Percentiles rank a stretch among this genome's conserved stretches.
Evolutionary conservation across 352 stramenopile genomes (phyloP).

Genomic region (Saprolegnia diclina): DNA sequence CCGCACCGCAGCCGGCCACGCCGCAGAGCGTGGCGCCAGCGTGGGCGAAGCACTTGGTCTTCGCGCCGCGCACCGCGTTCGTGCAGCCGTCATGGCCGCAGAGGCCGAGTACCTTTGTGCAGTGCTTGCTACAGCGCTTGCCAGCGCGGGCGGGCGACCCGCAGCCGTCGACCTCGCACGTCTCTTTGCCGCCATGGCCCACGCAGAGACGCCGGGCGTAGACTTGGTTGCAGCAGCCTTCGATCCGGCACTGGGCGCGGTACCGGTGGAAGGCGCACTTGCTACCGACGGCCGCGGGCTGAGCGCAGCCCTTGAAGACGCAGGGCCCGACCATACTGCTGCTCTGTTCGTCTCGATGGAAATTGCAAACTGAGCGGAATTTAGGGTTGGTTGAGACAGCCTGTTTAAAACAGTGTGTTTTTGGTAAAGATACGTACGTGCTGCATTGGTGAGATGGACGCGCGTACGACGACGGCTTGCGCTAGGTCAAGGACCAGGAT

Average conservation of each 20-base stretch:
- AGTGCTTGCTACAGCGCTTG: constrained; percentile 5
- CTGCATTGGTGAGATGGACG: no score
- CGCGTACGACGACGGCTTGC: no score
- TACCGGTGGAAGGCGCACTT: constrained; percentile 8
- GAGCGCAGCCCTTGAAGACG: background rate
- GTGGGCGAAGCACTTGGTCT: constrained; percentile 4
- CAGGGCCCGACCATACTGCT: background rate
- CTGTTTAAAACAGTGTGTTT: no score
- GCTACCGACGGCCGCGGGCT: background rate
- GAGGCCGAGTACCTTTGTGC: background rate
- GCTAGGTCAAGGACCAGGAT: no score
- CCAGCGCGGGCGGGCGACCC: constrained; percentile 53
- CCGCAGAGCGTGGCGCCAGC: constrained; percentile 5
- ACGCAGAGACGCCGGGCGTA: constrained; percentile 71
- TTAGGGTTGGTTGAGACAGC: no score
- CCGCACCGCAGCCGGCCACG: background rate
- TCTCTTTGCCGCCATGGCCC: constrained; percentile 51
- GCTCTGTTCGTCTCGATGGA: background rate
- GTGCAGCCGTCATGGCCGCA: background rate
- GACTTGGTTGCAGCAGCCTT: constrained; percentile 62
- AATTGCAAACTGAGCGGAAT: background rate
- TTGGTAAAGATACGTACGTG: no score
- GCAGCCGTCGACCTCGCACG: constrained; percentile 64
- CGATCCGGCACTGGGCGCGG: background rate
- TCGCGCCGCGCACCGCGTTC: background rate